Conservation (phyloP, 202 grass and related monocot species). For the Saccharum hybrid region DNA sequence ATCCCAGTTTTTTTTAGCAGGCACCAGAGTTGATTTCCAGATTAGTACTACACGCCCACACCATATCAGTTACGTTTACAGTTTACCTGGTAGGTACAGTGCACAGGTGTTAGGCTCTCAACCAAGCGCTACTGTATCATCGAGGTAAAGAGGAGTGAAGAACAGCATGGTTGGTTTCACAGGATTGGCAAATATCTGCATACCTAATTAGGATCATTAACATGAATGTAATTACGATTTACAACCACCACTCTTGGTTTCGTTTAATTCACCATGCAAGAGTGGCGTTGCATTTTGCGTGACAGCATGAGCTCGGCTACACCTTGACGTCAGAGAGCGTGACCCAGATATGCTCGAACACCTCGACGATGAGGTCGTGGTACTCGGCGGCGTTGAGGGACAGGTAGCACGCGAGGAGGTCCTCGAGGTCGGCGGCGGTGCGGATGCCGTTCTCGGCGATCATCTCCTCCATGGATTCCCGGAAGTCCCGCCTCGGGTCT, state of each 20-base stretch:
- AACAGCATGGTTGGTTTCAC: conserved; percentile 14
- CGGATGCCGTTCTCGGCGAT: conserved; percentile 76
- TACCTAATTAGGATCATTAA: conserved; percentile 45
- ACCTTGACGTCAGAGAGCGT: conserved; percentile 60
- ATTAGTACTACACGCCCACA: neutral
- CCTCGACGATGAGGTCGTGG: conserved; percentile 89
- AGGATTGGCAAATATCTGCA: conserved; percentile 32
- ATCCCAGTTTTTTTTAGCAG: neutral
- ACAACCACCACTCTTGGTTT: conserved; percentile 9
- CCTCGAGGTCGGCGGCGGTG: conserved; percentile 75
- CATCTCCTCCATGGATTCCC: conserved; percentile 97
- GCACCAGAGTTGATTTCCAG: too few relatives aligned
- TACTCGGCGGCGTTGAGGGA: conserved; percentile 83
- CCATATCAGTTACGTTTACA: neutral
- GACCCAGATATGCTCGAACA: conserved; percentile 85
- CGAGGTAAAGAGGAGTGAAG: neutral
- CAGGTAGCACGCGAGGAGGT: conserved; percentile 95
- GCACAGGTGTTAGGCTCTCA: neutral
- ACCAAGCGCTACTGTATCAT: conserved; percentile 1
- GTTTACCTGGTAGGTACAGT: neutral
- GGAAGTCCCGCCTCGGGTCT: conserved; percentile 81
- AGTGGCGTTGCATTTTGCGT: conserved; percentile 7
- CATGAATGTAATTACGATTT: conserved; percentile 35
- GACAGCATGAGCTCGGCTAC: conserved; percentile 41
- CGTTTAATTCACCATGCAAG: conserved; percentile 30